Conservation (phyloP, 495 filamentous ascomycete species). For the Echria macrotheca region DNA sequence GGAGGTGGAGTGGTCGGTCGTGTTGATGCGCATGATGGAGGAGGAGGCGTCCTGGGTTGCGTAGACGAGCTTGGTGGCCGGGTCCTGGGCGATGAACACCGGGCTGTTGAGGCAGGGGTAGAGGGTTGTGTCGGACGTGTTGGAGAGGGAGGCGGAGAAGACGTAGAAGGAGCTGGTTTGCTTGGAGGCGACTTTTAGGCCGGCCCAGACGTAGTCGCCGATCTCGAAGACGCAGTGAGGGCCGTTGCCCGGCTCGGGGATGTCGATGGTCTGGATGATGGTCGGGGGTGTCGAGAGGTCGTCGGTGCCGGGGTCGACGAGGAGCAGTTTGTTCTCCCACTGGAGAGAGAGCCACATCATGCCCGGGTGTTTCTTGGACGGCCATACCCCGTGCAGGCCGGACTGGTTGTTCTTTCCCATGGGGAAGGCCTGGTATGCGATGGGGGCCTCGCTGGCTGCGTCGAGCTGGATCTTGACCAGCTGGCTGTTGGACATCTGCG, state of each 20-base stretch:
- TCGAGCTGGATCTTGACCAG: slow-evolving; percentile 7
- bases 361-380: background rate
- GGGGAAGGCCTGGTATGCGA: slow-evolving; percentile 7
- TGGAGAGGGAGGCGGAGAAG: slow-evolving; percentile 4
- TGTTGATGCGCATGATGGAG: slow-evolving; percentile 8
- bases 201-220: slow-evolving; percentile 5
- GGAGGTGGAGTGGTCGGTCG: background rate
- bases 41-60: slow-evolving; percentile 3
- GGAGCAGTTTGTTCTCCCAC: slow-evolving; percentile 6
- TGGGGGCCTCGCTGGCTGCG: slow-evolving; percentile 1
- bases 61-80: background rate
- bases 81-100: slow-evolving; percentile 6
- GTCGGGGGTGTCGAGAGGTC: background rate
- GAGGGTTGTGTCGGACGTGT: slow-evolving; percentile 1
- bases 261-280: slow-evolving; percentile 7
- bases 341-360: slow-evolving; percentile 7
- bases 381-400: slow-evolving; percentile 6
- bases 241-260: slow-evolving; percentile 4
- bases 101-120: slow-evolving; percentile 8
- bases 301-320: slow-evolving; percentile 1
- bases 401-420: slow-evolving; percentile 3
- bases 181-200: slow-evolving; percentile 1
- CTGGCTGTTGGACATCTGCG: slow-evolving; percentile 11
- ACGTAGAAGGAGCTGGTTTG: slow-evolving; percentile 2
- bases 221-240: slow-evolving; percentile 6